phyloP scores from a whole-genome alignment of 2,329 filamentous ascomycete genomes.

The Monilinia fructicola region DNA sequence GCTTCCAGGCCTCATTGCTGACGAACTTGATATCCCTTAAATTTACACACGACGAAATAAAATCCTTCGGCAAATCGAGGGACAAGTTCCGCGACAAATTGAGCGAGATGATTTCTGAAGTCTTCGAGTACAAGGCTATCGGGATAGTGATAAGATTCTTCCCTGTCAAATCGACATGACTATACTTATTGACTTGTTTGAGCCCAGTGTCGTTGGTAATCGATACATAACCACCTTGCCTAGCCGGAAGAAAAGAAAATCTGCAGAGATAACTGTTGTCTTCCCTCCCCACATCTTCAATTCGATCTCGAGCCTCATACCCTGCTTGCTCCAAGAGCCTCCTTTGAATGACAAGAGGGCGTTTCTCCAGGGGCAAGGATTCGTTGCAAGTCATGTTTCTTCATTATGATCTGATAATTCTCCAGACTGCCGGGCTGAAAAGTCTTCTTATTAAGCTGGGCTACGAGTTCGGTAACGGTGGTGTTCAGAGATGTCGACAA shows the following conservation, averaged over 20 bases:
- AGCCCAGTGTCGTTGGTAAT: conserved; percentile 76
- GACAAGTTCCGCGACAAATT: conserved; percentile 92
- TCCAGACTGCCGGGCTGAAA: conserved; percentile 86
- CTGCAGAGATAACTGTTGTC: conserved; percentile 97
- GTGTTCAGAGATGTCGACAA: conserved; percentile 81
- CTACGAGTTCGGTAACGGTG: conserved; percentile 81
- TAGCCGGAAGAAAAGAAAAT: conserved; percentile 89
- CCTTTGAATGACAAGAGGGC: conserved; percentile 89
- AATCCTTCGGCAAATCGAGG: conserved; percentile 90
- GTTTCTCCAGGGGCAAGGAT: conserved; percentile 74
- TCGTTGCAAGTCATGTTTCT: conserved; percentile 84
- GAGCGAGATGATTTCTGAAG: conserved; percentile 87
- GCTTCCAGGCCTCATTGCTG: conserved; percentile 84
- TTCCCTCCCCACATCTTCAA: conserved; percentile 92
- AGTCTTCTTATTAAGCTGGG: conserved; percentile 91
- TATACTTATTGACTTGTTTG: conserved; percentile 83
- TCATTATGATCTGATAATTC: conserved; percentile 94
- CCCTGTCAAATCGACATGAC: conserved; percentile 86
- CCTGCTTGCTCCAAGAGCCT: conserved; percentile 86
- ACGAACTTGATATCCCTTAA: conserved; percentile 94
- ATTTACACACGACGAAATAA: conserved; percentile 89
- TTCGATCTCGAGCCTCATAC: conserved; percentile 79
- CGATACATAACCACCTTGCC: conserved; percentile 77
- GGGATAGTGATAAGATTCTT: conserved; percentile 93
- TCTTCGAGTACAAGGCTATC: conserved; percentile 88